phyloP scores from a whole-genome alignment of 371 early-diverging fungal genomes.

The Vairimorpha apis region DNA sequence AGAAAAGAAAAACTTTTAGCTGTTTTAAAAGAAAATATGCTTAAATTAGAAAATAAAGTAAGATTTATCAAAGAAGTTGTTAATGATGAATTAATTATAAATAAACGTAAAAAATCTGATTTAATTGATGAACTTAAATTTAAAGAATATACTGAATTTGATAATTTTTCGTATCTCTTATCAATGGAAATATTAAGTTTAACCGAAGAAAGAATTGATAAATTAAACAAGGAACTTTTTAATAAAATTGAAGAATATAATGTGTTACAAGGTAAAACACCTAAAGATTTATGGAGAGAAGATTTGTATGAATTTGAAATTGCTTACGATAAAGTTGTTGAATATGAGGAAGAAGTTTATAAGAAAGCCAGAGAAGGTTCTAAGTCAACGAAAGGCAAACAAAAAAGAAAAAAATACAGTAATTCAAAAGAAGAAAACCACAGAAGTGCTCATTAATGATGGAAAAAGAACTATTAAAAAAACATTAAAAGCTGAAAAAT shows the following conservation, averaged over 20 bases:
- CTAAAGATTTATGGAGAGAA: conserved; percentile 76
- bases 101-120: conserved; percentile 75
- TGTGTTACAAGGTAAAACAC: conserved; percentile 67
- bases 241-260: conserved; percentile 70
- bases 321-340: conserved; percentile 32
- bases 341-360: conserved; percentile 38
- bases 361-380: conserved; percentile 10
- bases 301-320: conserved; percentile 67
- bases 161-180: conserved; percentile 81
- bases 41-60: conserved; percentile 76
- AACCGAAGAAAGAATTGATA: conserved; percentile 78
- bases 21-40: conserved; percentile 69
- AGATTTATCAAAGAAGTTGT: conserved; percentile 86
- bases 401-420: too few relatives aligned
- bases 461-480: too few relatives aligned
- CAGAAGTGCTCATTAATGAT: background rate
- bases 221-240: conserved; percentile 70
- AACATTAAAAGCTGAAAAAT: too few relatives aligned
- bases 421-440: background rate
- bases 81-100: conserved; percentile 71
- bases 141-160: conserved; percentile 68
- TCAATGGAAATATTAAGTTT: conserved; percentile 81
- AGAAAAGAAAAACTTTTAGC: conserved; percentile 78
- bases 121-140: conserved; percentile 71
- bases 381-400: conserved; percentile 12